Evolutionary conservation across 345 rosid species (phyloP), one percentile per base, ranked within the genome.

Genomic region (Eucalyptus sp.): DNA sequence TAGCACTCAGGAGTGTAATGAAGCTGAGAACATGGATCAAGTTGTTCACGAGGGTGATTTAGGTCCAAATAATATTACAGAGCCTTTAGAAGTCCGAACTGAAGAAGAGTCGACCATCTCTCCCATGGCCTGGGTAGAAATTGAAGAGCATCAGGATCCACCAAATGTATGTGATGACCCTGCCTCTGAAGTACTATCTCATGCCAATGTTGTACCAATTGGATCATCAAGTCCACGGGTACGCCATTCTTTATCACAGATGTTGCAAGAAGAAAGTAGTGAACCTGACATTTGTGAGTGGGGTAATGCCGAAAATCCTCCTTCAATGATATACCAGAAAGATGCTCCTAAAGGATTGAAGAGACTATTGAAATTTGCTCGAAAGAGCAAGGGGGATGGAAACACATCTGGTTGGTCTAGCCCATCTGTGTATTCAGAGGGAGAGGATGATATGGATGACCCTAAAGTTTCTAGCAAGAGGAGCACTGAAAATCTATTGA

Each of bases 261-360:
- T 95, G 97, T 93, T 95, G 90, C 97, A 93, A 92, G 96, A 95
- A 93, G 96, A 95, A 87, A 93, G 90, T 83, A 95, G 94, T 79
- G 97, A 95, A 89, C 89, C 93, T 88, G 97, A 95, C 83, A 90
- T 90, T 27, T 87, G 41, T 22, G 97, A 94, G 90, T 95, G 96
- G 97, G 96, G 96, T 88, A 94, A 92, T 89, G 96, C 95, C 29
- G 97, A 95, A 90, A 93, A 94, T 89, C 96, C 94, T 25, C 96
- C 95, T 31, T 89, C 95, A 66, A 86, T 93, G 89, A 88, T 91
- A 86, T 92, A 91, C 86, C 97, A 94, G 68, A 95, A 93, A 90
- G 96, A 95, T 87, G 94, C 94, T 5, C 96, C 96, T 58, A 95
- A 94, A 91, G 97, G 97, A 64, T 91, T 95, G 91, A 94, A 95